Percentiles rank a stretch among this genome's conserved stretches.
Evolutionary conservation across 192 early-diverging fungal species (phyloP).

Genomic region (Gamsiella multidivaricata): DNA sequence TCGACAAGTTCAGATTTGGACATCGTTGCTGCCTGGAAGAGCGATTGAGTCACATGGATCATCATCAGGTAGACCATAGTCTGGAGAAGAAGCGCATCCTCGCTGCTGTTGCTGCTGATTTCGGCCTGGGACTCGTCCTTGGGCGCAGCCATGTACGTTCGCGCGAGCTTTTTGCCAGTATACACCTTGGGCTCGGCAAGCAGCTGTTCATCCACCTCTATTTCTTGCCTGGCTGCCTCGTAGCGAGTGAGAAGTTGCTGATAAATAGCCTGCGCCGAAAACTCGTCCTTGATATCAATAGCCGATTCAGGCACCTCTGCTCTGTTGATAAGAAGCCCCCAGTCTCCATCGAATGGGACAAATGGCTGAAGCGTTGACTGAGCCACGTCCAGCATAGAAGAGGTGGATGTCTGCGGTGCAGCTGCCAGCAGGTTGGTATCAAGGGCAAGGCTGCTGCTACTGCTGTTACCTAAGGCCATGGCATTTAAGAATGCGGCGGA

Average conservation of each 20-base stretch:
- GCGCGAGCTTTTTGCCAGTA: slow-evolving; percentile 7
- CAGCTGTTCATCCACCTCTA: slow-evolving; percentile 22
- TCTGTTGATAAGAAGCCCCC: slow-evolving; percentile 34
- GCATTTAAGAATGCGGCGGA: neutral
- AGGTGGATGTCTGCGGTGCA: neutral
- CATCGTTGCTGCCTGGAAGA: slow-evolving; percentile 30
- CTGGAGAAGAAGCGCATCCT: slow-evolving; percentile 17
- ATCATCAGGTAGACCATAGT: slow-evolving; percentile 38
- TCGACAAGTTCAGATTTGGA: slow-evolving; percentile 34
- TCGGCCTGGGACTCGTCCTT: slow-evolving; percentile 1
- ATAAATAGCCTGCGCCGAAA: neutral
- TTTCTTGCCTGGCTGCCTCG: slow-evolving; percentile 21
- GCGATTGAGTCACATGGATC: slow-evolving; percentile 27
- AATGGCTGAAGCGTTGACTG: slow-evolving; percentile 24
- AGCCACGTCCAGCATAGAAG: neutral
- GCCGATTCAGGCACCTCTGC: slow-evolving; percentile 18
- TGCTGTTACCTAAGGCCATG: neutral
- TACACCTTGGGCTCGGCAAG: slow-evolving; percentile 15
- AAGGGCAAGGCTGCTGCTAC: neutral
- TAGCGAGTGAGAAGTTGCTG: slow-evolving; percentile 22
- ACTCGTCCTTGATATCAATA: slow-evolving; percentile 24
- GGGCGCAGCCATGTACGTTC: slow-evolving; percentile 20
- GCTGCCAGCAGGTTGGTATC: neutral
- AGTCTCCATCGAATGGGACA: slow-evolving; percentile 40
- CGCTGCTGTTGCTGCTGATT: neutral